Conservation (phyloP, 2,329 filamentous ascomycete genomes). For the Tolypocladium capitatum region DNA sequence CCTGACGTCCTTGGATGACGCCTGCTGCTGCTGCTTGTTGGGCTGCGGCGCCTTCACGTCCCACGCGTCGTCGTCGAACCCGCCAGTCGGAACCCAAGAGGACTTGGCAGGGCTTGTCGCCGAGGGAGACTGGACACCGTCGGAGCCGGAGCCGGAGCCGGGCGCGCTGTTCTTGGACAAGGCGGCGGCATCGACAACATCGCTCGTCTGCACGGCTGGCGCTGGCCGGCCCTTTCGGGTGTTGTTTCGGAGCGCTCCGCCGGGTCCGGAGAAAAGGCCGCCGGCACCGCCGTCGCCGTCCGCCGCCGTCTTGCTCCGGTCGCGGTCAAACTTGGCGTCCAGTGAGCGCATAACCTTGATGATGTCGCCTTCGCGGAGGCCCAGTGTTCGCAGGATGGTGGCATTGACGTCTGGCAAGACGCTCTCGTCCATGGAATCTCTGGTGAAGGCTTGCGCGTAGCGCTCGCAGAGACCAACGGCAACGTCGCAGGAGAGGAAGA, state of each 20-base stretch:
- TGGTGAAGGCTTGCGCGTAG: constrained; percentile 77
- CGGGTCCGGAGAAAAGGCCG: constrained; percentile 83
- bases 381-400: constrained; percentile 68
- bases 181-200: constrained; percentile 76
- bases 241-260: constrained; percentile 85
- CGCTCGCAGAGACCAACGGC: constrained; percentile 87
- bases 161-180: constrained; percentile 49
- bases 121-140: constrained; percentile 10
- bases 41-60: constrained; percentile 61
- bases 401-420: constrained; percentile 82
- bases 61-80: constrained; percentile 97
- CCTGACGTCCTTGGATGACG: constrained; percentile 7
- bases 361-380: constrained; percentile 92
- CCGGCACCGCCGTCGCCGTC: constrained; percentile 46
- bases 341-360: constrained; percentile 86
- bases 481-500: constrained; percentile 88
- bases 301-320: constrained; percentile 34
- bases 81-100: constrained; percentile 25
- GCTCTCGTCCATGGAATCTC: constrained; percentile 93
- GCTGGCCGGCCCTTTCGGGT: constrained; percentile 83
- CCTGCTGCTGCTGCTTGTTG: constrained; percentile 38
- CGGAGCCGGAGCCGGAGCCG: constrained; percentile 8
- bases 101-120: constrained; percentile 14
- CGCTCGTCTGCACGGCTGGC: constrained; percentile 72
- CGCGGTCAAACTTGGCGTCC: constrained; percentile 66